Base-by-base conservation (phyloP, 2,329 filamentous ascomycete species). In the Penicillium sp. region DNA sequence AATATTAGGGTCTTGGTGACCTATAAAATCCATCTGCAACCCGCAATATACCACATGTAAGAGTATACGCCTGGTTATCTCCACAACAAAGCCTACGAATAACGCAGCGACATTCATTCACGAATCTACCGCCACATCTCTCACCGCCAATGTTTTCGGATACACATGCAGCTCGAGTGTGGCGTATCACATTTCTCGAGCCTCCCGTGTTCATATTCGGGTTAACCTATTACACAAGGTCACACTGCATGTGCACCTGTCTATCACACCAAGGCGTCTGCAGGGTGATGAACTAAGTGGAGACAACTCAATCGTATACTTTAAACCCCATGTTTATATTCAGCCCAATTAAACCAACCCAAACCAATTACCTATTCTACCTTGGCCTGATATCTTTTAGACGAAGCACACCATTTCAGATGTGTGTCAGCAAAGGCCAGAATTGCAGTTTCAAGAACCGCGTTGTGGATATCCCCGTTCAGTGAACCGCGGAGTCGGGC, bases 321-420 rank as follows among this genome's bases (percentile, higher is more conserved):
- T 14, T n/a, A 24, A 44, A 24, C 29, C 16, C 29, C 48, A 9
- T 32, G 6, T 34, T 32, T 50, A 31, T 31, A 34, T 44, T 34
- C 1, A 35, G 10, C n/a, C 11, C 5, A 14, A 43, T 24, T 11
- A 34, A n/a, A 11, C 22, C 1, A 14, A 2, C 6, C n/a, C 6
- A 4, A 10, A 26, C 7, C 2, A 22, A 1, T 10, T 20, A 29
- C 3, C 40, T 46, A 47, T 39, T 47, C 24, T 14, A 54, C 29
- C 26, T 43, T 49, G 4, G 51, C 51, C 22, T 54, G 51, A 1
- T 54, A 54, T 22, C 51, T 31, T 3, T 54, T 54, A 4, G 37
- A 54, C 2, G 51, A 54, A 1, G 44, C 16, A n/a, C 44, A 49
- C 51, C 51, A 54, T 49, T 42, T 54, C 20, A 54, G 31, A 29